Base-by-base conservation (phyloP, 345 rosid genomes). In the Bruguiera gymnorhiza region DNA sequence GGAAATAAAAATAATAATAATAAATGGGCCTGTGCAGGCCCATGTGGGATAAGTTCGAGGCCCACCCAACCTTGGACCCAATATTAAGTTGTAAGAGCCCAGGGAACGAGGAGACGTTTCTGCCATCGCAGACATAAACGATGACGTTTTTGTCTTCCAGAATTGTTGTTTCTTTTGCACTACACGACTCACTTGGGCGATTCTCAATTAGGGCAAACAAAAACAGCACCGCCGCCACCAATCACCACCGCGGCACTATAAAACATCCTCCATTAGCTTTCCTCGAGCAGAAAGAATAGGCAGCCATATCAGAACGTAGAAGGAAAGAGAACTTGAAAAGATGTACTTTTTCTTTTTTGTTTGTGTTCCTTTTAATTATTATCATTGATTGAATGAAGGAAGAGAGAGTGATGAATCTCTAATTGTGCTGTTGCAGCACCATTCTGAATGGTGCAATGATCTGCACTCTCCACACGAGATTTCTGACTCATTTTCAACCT, bases 391-490 rank as follows among this genome's bases (percentile, higher is more conserved):
- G 50, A 43, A 13, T 11, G 50, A 18, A 15, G 18, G 50, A 13
- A 15, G 18, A 43, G 50, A 76, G 78, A 32, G 62, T 80, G 86
- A 83, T 80, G 84, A 83, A 64, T 48, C 50, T 70, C 29, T 43
- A 13, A 43, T 21, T n/a, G 71, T 80, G 82, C 82, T 16, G 62
- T 68, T 78, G 83, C 80, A 80, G 81, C 79, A 31, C 75, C 72
- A 8, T 5, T 26, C 6, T 24, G 9, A 30, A 0, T 23, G 75
- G 75, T 66, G 83, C 83, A 8, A 80, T 83, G 85, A 70, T 80
- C 75, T 78, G 69, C 82, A 79, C 74, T 72, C 62, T 82, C 83
- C 83, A 82, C 83, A 68, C 80, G 85, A 82, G 80, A 82, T 82
- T 82, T 82, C 81, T 82, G 83, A 76, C 78, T 71, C 72, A 73